Base-by-base conservation (phyloP, 208 protist genomes). In the Leishmania mexicana region DNA sequence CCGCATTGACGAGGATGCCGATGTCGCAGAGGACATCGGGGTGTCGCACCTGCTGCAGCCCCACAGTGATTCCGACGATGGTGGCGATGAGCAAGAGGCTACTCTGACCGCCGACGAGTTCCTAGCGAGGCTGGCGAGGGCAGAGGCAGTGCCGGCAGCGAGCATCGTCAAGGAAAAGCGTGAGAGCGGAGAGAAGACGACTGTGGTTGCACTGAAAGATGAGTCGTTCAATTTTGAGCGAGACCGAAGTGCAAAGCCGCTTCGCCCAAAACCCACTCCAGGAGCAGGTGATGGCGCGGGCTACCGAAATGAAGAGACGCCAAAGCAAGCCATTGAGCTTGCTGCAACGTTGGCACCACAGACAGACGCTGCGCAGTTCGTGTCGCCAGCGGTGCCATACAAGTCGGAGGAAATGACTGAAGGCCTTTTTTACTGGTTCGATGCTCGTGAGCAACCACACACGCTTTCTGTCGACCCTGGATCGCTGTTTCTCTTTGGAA, bases 401-500 rank as follows among this genome's bases (percentile, higher is more conserved):
- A 74, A 85, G 31, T 40, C 78, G 24, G 74, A 75, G 5, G 78
- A 71, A 51, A 64, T 78, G 74, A 80, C 76, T 31, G 83, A 85
- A 45, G 87, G 86, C 31, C 70, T 82, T 0, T 89, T 97, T 57
- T 97, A 96, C 81, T 98, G 96, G 95, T 88, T 98, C 45, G 96
- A 98, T 78, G 95, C 94, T 11, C 92, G 93, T 42, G 95, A 98
- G 82, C 91, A 97, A 77, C 87, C 87, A 21, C 83, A 96, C 76
- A 89, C 85, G 3, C 78, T 91, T 10, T 88, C 90, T 17, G 92
- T 92, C 17, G 90, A 91, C 68, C 88, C 96, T 24, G 95, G 93
- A n/a, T 94, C 95, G 3, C 80, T 99, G 53, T 95, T 97, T 85
- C 88, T 99, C 17, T 98, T 98, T 88, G 97, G 97, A 5, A 97